These are phyloP conservation scores for Aureobasidium mangrovei DNA, from an alignment of 2,329 filamentous ascomycete genomes.

Conservation along the genomic window DNA sequence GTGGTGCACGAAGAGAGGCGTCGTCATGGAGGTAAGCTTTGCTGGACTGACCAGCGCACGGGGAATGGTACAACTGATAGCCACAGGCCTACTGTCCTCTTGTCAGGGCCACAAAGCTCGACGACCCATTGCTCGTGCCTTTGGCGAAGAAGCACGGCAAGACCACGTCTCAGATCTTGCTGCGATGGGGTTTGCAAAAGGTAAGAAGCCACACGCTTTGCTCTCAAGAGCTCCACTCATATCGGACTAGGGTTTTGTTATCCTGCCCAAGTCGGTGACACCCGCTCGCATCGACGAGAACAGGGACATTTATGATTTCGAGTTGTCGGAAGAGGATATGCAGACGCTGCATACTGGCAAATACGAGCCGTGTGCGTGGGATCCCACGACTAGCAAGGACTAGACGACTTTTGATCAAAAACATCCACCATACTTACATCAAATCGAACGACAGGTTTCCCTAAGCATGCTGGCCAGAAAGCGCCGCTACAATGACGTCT, in stretches of 20 bases:
- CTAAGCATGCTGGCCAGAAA: too few species aligned
- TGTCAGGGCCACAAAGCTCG: slow-evolving; percentile 37
- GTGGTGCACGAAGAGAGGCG: slow-evolving; percentile 57
- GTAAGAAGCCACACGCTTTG: slow-evolving; percentile 23
- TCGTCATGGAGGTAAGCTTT: slow-evolving; percentile 33
- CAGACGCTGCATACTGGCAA: slow-evolving; percentile 43
- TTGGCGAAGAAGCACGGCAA: slow-evolving; percentile 50
- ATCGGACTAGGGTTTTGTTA: slow-evolving; percentile 45
- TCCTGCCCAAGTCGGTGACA: slow-evolving; percentile 55
- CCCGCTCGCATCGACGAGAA: slow-evolving; percentile 54
- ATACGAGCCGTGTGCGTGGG: slow-evolving; percentile 52
- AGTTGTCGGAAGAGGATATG: slow-evolving; percentile 51
- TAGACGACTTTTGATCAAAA: slow-evolving; percentile 17
- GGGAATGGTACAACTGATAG: not conserved
- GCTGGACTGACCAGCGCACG: not conserved
- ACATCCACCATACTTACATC: not conserved
- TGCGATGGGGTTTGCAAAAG: slow-evolving; percentile 55
- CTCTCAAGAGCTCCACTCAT: not conserved
- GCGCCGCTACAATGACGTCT: too few species aligned
- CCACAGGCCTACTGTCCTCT: slow-evolving; percentile 38
- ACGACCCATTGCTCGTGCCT: slow-evolving; percentile 44
- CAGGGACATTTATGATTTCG: slow-evolving; percentile 50
- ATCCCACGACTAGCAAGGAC: slow-evolving; percentile 41
- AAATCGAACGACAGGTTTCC: too few species aligned
- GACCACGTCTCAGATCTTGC: slow-evolving; percentile 48